Percentiles rank a stretch among this genome's conserved stretches.
These are phyloP conservation scores for Arthroderma uncinatum DNA, from an alignment of 2,329 filamentous ascomycete species.

Conservation along the genomic window DNA sequence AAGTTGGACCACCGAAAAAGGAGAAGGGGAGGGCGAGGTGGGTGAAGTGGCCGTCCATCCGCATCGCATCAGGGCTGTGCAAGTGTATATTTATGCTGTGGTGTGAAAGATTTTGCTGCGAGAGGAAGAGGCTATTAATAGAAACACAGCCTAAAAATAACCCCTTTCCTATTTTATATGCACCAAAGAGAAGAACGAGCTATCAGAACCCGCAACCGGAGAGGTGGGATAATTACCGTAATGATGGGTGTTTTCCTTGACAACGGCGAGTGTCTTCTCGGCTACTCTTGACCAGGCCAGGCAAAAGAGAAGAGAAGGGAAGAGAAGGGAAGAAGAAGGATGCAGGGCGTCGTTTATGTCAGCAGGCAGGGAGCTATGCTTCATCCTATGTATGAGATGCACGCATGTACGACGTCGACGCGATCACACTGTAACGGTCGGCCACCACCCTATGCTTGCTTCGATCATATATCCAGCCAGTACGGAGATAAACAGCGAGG, in stretches of 20 bases:
- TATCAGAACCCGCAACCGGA: background rate
- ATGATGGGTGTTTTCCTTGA: no score
- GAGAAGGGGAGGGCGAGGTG: background rate
- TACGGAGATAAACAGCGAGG: no score
- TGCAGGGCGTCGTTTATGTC: no score
- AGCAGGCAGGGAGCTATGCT: background rate
- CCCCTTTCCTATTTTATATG: background rate
- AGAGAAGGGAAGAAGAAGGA: no score
- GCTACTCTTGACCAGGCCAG: no score
- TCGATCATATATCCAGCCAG: background rate
- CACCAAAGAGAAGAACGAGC: background rate
- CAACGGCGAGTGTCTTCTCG: no score
- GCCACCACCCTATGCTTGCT: background rate
- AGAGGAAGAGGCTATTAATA: background rate
- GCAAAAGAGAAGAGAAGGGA: no score
- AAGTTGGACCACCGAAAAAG: background rate
- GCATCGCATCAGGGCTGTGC: background rate
- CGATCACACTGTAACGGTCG: constrained; percentile 1
- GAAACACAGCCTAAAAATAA: background rate
- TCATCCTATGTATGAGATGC: background rate
- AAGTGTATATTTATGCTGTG: background rate
- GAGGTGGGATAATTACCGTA: background rate
- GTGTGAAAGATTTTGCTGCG: background rate
- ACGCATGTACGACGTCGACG: background rate
- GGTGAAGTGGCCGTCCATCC: no score